Base-by-base conservation (phyloP, 2,329 filamentous ascomycete genomes). In the Penicillium fuscoglaucum region DNA sequence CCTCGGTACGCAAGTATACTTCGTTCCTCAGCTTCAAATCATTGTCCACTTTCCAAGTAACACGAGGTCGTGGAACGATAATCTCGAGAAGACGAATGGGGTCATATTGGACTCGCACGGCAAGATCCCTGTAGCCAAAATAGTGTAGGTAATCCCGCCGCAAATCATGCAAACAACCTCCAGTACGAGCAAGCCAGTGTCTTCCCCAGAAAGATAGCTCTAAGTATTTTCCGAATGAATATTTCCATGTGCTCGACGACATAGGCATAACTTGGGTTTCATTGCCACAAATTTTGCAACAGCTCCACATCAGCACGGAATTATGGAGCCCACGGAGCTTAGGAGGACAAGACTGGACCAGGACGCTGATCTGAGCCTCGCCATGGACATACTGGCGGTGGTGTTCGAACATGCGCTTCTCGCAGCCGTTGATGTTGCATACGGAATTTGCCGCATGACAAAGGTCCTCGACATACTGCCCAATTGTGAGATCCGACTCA, bases 181-280 rank as follows among this genome's bases (percentile, higher is more conserved):
- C 86, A 46, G 88, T 87, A 84, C 87, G 66, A 88, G 86, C 70
- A 65, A 87, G 90, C 49, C 98, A 79, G 39, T 91, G 89, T 43
- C 86, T 89, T 70, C 93, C 93, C 93, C 93, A 99, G 74, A 98
- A 98, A 2, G 93, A 92, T 19, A 99, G 81, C 75, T 99, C 95
- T n/a, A 99, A 82, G 69, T 98, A 99, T 75, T 99, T 99, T 12
- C 91, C 95, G 70, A 99, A 96, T 0, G 95, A 99, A 73, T 99
- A 99, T 73, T 96, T 97, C 90, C 92, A 99, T 0, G 93, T 96
- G 68, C 87, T 92, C 57, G 92, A 87, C 0, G 93, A 97, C 91
- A 99, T 97, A 33, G 89, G 87, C 65, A 90, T 90, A 48, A 93
- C 87, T 40, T 91, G 90, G 0, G 93, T 96, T 72, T 98, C 93